A percentile compares a stretch with the other conserved stretches of the same genome.
Conservation (phyloP, 495 filamentous ascomycete species). For the Xanthoparmelia taractica region DNA sequence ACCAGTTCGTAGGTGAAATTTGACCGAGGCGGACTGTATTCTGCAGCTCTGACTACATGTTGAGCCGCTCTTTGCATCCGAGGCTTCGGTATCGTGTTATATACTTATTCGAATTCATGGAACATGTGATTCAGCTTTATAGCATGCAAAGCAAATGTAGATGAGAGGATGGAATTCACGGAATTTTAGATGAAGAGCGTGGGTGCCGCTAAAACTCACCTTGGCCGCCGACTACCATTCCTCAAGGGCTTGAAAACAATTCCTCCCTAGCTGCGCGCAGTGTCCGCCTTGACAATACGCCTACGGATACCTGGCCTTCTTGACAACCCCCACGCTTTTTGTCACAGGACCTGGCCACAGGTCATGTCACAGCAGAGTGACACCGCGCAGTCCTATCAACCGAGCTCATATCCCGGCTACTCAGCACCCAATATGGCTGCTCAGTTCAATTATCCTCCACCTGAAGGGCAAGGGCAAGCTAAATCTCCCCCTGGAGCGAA, state of each 20-base stretch:
- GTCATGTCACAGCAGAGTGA: slow-evolving; percentile 21
- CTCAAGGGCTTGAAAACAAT: slow-evolving; percentile 4
- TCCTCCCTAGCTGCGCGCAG: slow-evolving; percentile 8
- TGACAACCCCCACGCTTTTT: slow-evolving; percentile 14
- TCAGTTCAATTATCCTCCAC: slow-evolving; percentile 49
- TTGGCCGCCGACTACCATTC: slow-evolving; percentile 4
- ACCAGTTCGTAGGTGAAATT: not conserved
- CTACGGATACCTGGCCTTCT: slow-evolving; percentile 8
- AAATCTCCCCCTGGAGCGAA: slow-evolving; percentile 43
- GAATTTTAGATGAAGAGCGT: not conserved
- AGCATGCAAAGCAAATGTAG: not conserved
- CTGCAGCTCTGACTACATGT: not conserved
- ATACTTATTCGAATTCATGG: not conserved
- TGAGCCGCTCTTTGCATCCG: not conserved
- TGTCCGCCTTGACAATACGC: slow-evolving; percentile 12
- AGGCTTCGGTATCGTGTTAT: not conserved
- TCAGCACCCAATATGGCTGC: slow-evolving; percentile 39
- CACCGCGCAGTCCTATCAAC: slow-evolving; percentile 41
- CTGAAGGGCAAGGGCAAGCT: slow-evolving; percentile 36
- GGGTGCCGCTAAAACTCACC: not conserved
- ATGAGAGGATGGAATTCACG: not conserved
- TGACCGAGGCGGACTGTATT: not conserved
- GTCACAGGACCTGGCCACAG: slow-evolving; percentile 7
- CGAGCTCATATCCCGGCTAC: slow-evolving; percentile 47
- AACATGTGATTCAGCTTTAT: not conserved